Evolutionary conservation across 1,284 basidiomycete species (phyloP).

Genomic region (Pterulicium gracile): DNA sequence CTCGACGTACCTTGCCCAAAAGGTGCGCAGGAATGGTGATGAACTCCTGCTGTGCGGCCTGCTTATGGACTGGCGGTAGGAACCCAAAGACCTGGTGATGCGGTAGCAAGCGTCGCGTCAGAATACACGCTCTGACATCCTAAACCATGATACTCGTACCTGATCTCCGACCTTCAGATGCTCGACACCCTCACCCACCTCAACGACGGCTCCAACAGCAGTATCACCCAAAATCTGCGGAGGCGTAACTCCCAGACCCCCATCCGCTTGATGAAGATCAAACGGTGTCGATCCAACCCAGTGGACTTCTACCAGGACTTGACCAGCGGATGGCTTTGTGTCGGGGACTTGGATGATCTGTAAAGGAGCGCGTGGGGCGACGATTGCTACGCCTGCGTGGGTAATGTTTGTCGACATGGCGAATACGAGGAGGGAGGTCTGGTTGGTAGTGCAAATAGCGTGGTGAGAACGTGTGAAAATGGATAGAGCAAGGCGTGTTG

Average conservation of each 20-base stretch:
- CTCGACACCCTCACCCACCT: slow-evolving; percentile 1
- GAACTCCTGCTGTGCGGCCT: background rate
- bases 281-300: slow-evolving; percentile 1
- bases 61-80: background rate
- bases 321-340: slow-evolving; percentile 12
- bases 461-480: no score
- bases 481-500: no score
- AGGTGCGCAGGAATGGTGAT: background rate
- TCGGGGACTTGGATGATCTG: background rate
- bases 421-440: no score
- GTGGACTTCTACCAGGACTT: background rate
- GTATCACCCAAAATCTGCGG: background rate
- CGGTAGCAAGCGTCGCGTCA: background rate
- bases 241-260: background rate
- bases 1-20: background rate
- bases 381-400: background rate
- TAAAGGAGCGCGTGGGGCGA: background rate
- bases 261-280: background rate
- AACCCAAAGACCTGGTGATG: background rate
- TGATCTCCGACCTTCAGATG: background rate
- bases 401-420: no score
- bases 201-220: background rate
- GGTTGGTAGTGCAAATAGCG: no score
- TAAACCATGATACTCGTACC: background rate
- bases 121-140: background rate